Conservation (phyloP, 164 flowering plant species). For the Echeveria elegans region DNA sequence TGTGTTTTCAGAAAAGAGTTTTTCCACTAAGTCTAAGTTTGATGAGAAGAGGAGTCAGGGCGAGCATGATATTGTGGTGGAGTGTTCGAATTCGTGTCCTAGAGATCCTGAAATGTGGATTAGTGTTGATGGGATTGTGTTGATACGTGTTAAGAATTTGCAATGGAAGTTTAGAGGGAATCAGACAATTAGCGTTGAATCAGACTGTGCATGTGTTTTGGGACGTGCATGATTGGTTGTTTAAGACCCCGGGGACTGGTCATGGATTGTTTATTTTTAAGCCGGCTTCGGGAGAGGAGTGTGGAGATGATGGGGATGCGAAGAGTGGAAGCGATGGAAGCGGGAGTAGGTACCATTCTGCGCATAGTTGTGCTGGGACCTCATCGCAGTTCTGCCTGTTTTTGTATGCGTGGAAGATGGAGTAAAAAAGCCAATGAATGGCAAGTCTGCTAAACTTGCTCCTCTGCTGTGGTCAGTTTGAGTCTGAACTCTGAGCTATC, state of each 20-base stretch:
- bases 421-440: conserved; percentile 11
- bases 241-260: conserved; percentile 30
- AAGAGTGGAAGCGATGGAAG: conserved; percentile 13
- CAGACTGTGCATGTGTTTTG: conserved; percentile 45
- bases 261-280: conserved; percentile 55
- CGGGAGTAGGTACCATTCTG: conserved; percentile 17
- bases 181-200: conserved; percentile 33
- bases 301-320: conserved; percentile 16
- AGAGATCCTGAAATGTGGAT: conserved; percentile 60
- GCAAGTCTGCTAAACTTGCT: not conserved
- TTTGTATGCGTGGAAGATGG: conserved; percentile 32
- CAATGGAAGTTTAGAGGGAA: conserved; percentile 74
- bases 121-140: conserved; percentile 43
- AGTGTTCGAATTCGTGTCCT: conserved; percentile 48
- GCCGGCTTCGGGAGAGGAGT: conserved; percentile 18
- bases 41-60: conserved; percentile 33
- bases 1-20: conserved; percentile 64
- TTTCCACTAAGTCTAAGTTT: conserved; percentile 60
- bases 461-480: not conserved
- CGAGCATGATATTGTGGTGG: conserved; percentile 74
- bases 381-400: conserved; percentile 27
- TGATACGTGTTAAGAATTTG: conserved; percentile 42
- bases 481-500: not conserved
- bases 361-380: conserved; percentile 1
- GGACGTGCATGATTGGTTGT: conserved; percentile 76